Evolutionary conservation across 2,329 filamentous ascomycete species (phyloP), one percentile per base, ranked within the genome.

Genomic region (Monosporascus sp.): DNA sequence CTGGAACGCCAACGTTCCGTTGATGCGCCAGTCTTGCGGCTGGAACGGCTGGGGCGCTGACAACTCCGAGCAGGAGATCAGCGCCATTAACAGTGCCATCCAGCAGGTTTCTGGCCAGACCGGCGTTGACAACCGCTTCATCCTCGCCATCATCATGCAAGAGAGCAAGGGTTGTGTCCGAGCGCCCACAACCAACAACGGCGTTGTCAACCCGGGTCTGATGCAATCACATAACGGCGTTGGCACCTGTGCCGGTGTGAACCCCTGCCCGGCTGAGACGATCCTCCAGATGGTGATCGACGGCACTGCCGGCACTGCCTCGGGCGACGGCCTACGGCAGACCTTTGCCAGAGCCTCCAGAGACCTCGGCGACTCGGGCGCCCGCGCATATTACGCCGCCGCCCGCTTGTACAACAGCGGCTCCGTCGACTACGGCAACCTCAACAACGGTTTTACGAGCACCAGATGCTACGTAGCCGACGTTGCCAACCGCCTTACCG

Each of bases 321-420:
- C 64, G 18, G 74, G 73, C 5, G 72, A 74, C 24, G 77, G 75
- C 1, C 64, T 79, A 15, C 65, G 66, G 39, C 71, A 75, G 55
- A 66, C 64, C 50, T 57, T 75, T 44, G 60, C 59, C 22, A 53
- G 69, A 51, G 53, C 65, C 17, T 63, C 61, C 5, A 18, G 24
- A 17, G 7, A 49, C 44, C 50, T 56, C 20, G 62, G 60, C 17
- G 57, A 52, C 18, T 66, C 70, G 54, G 69, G 66, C 39, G 65
- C 65, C 52, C 54, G 39, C 9, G 70, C 68, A 46, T 78, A 70
- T 64, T 79, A 78, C 62, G 70, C 66, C 48, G 75, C 73, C 0
- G 73, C 75, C n/a, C 67, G 76, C 36, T 70, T 74, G 37, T 80
- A 79, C 67, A 80, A 80, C 62, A 74, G 73, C n/a, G 77, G 77